phyloP scores from a whole-genome alignment of 768 basidiomycete species.

The Pulveroboletus frians region DNA sequence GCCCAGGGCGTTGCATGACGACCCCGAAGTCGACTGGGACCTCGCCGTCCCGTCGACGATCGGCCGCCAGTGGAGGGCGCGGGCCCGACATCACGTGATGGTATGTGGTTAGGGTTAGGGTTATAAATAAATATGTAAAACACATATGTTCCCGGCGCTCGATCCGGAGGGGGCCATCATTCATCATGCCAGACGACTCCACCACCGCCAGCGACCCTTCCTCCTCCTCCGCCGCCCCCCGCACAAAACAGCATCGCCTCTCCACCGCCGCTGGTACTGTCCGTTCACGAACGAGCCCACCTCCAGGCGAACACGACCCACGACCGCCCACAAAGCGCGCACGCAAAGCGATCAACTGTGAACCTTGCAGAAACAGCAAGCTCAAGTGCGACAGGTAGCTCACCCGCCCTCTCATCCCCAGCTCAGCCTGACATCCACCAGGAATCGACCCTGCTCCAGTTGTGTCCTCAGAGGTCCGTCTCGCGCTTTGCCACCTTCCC shows the following conservation, averaged over 20 bases:
- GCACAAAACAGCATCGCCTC: slow-evolving; percentile 17
- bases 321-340: slow-evolving; percentile 76
- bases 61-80: no score
- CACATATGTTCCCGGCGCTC: slow-evolving; percentile 13
- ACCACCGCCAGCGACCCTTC: slow-evolving; percentile 11
- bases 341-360: slow-evolving; percentile 84
- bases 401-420: not conserved
- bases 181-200: slow-evolving; percentile 31
- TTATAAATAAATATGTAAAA: slow-evolving; percentile 23
- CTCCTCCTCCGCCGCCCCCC: slow-evolving; percentile 13
- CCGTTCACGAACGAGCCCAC: slow-evolving; percentile 41
- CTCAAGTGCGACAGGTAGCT: slow-evolving; percentile 80
- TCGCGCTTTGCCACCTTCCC: slow-evolving; percentile 4
- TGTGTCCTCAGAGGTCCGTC: slow-evolving; percentile 74
- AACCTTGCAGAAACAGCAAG: slow-evolving; percentile 82
- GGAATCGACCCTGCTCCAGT: slow-evolving; percentile 84
- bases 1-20: no score
- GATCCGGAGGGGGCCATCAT: slow-evolving; percentile 21
- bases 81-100: slow-evolving; percentile 18
- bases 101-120: slow-evolving; percentile 24
- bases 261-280: slow-evolving; percentile 33
- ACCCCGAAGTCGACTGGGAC: no score
- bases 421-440: slow-evolving; percentile 30
- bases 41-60: no score
- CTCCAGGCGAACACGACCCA: slow-evolving; percentile 53